Conservation (phyloP, 23 red algal species). For the Gracilaria gracilis region DNA sequence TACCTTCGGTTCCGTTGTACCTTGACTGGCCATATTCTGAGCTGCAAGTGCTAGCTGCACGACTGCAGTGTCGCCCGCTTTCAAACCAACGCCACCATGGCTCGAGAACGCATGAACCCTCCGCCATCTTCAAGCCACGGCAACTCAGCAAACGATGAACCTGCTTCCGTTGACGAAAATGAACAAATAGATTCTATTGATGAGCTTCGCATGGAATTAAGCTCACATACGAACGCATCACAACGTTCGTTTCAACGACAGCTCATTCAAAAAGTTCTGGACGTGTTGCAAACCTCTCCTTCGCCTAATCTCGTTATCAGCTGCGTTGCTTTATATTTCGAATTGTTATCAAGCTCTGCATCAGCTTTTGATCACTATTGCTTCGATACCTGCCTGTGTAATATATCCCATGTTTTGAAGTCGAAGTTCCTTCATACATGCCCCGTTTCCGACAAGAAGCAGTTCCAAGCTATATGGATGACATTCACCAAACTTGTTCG, state of each 20-base stretch:
- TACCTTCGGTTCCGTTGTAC: too few relatives aligned
- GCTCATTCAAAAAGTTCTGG: background rate
- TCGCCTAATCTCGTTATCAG: background rate
- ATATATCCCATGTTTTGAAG: background rate
- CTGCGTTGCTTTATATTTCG: background rate
- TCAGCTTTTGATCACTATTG: conserved; percentile 5
- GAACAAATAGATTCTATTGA: background rate
- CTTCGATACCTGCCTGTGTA: background rate
- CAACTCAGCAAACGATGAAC: background rate
- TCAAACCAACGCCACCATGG: background rate
- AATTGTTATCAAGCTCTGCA: conserved; percentile 3
- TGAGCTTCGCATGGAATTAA: background rate
- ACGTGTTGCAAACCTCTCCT: conserved; percentile 12
- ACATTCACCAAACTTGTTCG: background rate
- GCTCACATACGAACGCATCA: background rate
- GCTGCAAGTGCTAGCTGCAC: background rate
- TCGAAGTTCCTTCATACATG: background rate
- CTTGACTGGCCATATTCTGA: too few relatives aligned
- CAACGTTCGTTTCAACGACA: conserved; percentile 3
- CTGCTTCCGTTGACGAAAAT: background rate
- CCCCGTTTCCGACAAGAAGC: background rate
- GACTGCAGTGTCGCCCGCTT: background rate
- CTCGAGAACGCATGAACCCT: background rate
- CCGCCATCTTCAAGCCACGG: background rate
- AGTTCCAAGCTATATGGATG: conserved; percentile 7